phyloP scores from a whole-genome alignment of 2,329 filamentous ascomycete species.

The Colletotrichum sp. region DNA sequence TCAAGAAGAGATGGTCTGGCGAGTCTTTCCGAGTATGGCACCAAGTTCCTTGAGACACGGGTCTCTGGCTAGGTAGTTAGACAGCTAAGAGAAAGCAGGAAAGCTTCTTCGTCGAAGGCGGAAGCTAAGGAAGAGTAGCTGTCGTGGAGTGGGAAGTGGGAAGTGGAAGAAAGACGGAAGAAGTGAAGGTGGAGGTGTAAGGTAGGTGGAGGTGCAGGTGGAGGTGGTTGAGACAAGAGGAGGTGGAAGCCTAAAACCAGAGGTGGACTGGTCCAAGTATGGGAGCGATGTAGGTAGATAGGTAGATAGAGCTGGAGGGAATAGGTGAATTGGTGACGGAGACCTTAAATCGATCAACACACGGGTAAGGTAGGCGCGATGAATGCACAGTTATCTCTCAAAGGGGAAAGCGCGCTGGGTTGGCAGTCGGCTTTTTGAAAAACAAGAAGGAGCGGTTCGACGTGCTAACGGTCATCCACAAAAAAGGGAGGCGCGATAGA shows the following conservation, averaged over 20 bases:
- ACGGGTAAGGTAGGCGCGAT: neutral
- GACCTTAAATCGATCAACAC: neutral
- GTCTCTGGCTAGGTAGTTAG: neutral
- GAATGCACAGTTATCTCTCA: neutral
- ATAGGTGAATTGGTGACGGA: neutral
- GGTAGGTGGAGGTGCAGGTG: too few species aligned
- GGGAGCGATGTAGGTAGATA: neutral
- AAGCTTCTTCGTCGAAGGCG: neutral
- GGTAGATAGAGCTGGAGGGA: neutral
- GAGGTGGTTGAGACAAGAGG: neutral
- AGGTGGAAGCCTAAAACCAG: neutral
- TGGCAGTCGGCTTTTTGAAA: neutral
- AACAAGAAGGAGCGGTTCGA: neutral
- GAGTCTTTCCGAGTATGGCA: neutral
- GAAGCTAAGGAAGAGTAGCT: neutral
- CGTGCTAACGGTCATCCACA: neutral
- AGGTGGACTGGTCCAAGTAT: neutral
- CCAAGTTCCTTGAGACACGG: neutral
- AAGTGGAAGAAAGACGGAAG: neutral
- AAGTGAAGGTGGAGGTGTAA: neutral
- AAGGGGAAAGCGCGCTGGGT: neutral
- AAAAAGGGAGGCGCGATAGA: neutral
- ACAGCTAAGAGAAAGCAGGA: neutral
- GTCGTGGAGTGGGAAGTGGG: neutral
- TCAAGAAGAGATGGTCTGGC: neutral